Evolutionary conservation across 805 yeast species (phyloP), one percentile per base, ranked within the genome.

Genomic region (Limtongozyma cylindracea): DNA sequence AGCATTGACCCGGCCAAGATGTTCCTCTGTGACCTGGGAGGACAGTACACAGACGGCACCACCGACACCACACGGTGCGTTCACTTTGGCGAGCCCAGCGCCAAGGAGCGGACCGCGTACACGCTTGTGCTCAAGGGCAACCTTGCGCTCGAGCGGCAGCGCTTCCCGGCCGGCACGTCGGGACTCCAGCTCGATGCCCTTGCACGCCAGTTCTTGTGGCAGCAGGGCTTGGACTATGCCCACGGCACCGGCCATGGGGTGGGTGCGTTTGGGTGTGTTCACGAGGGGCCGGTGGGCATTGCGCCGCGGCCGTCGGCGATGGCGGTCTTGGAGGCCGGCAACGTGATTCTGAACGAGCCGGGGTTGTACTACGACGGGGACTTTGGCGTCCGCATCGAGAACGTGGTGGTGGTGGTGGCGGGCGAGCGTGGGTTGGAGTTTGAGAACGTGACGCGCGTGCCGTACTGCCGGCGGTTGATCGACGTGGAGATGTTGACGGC

Each of bases 211-310:
- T 69, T 62, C 23, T 47, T 88, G 27, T 74, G 91, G 80, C 51
- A 62, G 18, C 54, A 64, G 23, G 96, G 96, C 0, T 49, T 77
- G 21, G 88, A 76, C 39, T 88, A 74, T 40, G 62, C 69, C 29
- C 98, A 88, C 43, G 96, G 98, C 7, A 78, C 96, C 0, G 94
- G 96, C 2, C 98, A 88, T 43, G 98, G 98, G 4, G 73, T 88
- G n/a, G 96, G 94, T 2, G 58, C 82, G 11, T 84, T 58, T 39
- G 62, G 91, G 20, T 71, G 72, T 40, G 96, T 88, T 10, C 98
- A 88, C 41, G 94, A 91, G 37, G 88, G 91, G 0, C 96, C 96
- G 2, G 58, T 84, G 24, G 91, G 82, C 10, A 5, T 13, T 5
- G 6, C 5, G 6, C 15, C 15, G 15, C 15, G 15, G 15, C 15